These are phyloP conservation scores for Auricularia sp. DNA, from an alignment of 768 basidiomycete genomes.

Conservation along the genomic window DNA sequence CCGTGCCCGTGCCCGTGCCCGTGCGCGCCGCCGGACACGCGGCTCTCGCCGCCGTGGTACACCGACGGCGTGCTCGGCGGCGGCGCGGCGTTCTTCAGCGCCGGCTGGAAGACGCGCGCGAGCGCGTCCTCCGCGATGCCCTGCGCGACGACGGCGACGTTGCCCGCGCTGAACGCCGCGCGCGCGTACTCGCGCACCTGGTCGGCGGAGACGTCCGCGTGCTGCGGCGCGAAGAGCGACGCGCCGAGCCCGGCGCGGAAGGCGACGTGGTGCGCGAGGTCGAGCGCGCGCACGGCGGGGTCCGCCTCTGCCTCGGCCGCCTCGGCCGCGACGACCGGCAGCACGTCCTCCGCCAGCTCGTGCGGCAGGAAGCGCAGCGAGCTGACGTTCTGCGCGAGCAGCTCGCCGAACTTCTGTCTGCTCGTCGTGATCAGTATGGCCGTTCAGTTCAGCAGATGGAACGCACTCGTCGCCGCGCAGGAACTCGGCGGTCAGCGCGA, in stretches of 20 bases:
- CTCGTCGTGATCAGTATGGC: neutral
- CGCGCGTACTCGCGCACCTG: constrained; percentile 69
- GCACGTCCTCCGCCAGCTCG: constrained; percentile 34
- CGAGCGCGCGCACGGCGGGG: constrained; percentile 63
- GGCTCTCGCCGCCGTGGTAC: constrained; percentile 83
- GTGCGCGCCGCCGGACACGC: constrained; percentile 35
- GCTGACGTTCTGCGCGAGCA: constrained; percentile 75
- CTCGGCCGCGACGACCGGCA: constrained; percentile 61
- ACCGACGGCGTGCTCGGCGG: constrained; percentile 29
- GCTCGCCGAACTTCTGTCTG: constrained; percentile 83
- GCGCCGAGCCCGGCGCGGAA: constrained; percentile 93
- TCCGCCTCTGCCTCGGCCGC: constrained; percentile 46
- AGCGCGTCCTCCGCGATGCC: constrained; percentile 71
- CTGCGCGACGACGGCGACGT: constrained; percentile 79
- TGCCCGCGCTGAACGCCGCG: constrained; percentile 62
- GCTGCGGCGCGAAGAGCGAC: constrained; percentile 74
- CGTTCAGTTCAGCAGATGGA: neutral
- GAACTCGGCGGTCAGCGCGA: constrained; percentile 91
- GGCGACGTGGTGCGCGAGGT: constrained; percentile 79
- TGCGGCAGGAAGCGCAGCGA: constrained; percentile 54
- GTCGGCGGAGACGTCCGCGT: constrained; percentile 45
- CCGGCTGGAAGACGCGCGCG: constrained; percentile 53
- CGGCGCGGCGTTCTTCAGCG: constrained; percentile 29
- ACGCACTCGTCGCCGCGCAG: constrained; percentile 89
- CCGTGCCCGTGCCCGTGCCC: constrained; percentile 47